Percentiles rank a stretch among this genome's conserved stretches.
Conservation (phyloP, 148 eudicot species). For the Euryodendron excelsum region DNA sequence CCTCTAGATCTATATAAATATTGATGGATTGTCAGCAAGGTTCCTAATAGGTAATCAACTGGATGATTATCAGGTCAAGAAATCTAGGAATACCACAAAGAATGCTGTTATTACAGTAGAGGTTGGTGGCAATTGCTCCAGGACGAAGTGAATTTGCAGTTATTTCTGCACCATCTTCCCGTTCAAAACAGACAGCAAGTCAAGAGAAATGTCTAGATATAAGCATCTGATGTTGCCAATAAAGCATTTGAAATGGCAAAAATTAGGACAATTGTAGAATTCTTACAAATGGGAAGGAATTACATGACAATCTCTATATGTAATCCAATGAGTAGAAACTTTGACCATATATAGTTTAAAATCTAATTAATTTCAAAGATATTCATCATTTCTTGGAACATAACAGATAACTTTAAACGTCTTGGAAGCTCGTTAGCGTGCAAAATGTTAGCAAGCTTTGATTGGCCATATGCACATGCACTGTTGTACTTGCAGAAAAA, state of each 20-base stretch:
- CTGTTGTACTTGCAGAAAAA: neutral
- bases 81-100: neutral
- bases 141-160: slow-evolving; percentile 15
- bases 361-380: neutral
- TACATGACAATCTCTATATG: neutral
- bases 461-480: neutral
- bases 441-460: slow-evolving; percentile 4
- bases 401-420: neutral
- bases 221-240: neutral
- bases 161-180: slow-evolving; percentile 4
- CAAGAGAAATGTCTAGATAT: no score
- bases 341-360: no score
- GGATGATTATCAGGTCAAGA: neutral
- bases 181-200: neutral
- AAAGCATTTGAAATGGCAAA: no score
- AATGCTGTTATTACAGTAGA: neutral
- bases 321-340: no score
- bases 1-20: no score
- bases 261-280: neutral
- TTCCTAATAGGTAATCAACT: neutral
- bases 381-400: neutral
- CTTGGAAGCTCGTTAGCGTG: neutral
- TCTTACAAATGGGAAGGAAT: neutral
- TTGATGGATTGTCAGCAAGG: no score
- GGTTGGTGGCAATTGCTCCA: neutral